Base-by-base conservation (phyloP, 2,329 filamentous ascomycete genomes). In the Alternaria gansuensis region DNA sequence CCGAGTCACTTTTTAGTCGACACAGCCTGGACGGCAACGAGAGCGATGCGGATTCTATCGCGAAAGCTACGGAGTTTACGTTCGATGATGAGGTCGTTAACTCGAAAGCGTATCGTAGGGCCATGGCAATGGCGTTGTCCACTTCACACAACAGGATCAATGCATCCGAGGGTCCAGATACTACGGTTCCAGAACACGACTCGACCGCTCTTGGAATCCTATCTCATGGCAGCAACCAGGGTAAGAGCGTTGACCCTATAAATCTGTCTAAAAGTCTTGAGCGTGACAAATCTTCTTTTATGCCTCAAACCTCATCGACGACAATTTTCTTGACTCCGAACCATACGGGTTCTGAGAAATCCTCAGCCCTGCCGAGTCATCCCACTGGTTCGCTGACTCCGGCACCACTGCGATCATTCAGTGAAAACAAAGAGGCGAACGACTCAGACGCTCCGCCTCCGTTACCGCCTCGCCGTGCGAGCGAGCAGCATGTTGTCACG, bases 1-100 rank as follows among this genome's bases (percentile, higher is more conserved):
- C 72, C 1, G 63, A 71, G 5, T 75, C 73, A 0, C 46, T 75
- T 0, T 71, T 74, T 24, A 57, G 58, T 26, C 52, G 46, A 4
- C 50, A 62, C 2, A 26, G 31, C 13, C 21, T 54, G 9, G 21
- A 4, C 1, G 54, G 40, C 28, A 65, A 53, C 29, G 41, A 58
- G 11, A 46, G 43, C 5, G 70, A 68, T 39, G 60, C 59, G 5
- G 57, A 65, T 8, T 68, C 69, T 0, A 65, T 72, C 2, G 37
- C 64, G 13, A 65, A 64, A 21, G 65, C 65, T 33, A 59, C 66
- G 0, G 68, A 74, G n/a, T 76, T 76, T 23, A 56, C 67, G 0
- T 76, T 77, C 41, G 72, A 76, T 34, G 70, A 76, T 45, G 64
- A 72, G 39, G 64, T 76, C 9, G 52, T 74, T 43, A 73, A 70